Percentiles rank a stretch among this genome's conserved stretches.
These are phyloP conservation scores for Xylaria palmicola DNA, from an alignment of 495 filamentous ascomycete species.

Conservation along the genomic window DNA sequence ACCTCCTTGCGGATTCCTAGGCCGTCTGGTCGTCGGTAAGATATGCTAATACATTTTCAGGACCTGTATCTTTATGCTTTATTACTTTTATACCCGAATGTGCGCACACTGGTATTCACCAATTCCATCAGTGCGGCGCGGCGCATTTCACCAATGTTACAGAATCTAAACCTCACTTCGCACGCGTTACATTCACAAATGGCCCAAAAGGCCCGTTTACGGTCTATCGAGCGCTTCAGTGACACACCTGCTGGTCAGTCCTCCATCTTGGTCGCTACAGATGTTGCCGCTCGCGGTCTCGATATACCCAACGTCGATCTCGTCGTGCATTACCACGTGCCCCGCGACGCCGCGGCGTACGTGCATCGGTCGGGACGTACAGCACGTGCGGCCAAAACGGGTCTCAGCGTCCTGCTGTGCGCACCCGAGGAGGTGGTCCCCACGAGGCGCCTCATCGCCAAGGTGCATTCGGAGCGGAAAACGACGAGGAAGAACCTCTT, in stretches of 20 bases:
- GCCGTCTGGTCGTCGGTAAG: background rate
- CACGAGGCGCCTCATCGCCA: slow-evolving; percentile 77
- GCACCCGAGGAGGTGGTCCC: slow-evolving; percentile 86
- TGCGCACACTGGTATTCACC: slow-evolving; percentile 82
- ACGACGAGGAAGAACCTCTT: slow-evolving; percentile 48
- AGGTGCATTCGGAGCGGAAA: slow-evolving; percentile 65
- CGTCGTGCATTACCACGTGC: slow-evolving; percentile 93
- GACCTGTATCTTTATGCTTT: slow-evolving; percentile 93
- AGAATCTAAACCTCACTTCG: slow-evolving; percentile 75
- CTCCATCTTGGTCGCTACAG: slow-evolving; percentile 85
- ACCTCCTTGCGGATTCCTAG: too few relatives aligned
- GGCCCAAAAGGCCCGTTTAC: slow-evolving; percentile 93
- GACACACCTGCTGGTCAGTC: slow-evolving; percentile 48
- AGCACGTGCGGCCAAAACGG: slow-evolving; percentile 73
- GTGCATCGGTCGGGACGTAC: slow-evolving; percentile 96
- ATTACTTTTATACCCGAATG: slow-evolving; percentile 76
- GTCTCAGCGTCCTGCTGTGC: slow-evolving; percentile 83
- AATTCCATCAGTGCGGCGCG: slow-evolving; percentile 94
- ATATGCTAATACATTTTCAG: slow-evolving; percentile 31
- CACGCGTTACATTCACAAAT: slow-evolving; percentile 87
- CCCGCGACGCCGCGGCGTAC: slow-evolving; percentile 86
- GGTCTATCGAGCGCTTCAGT: slow-evolving; percentile 89
- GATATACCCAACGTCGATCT: slow-evolving; percentile 88
- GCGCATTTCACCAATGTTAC: slow-evolving; percentile 79
- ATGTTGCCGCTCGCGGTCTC: slow-evolving; percentile 94